Percentiles rank a stretch among this genome's conserved stretches.
These are phyloP conservation scores for Penicillium sp. DNA, from an alignment of 2,329 filamentous ascomycete genomes.

Conservation along the genomic window DNA sequence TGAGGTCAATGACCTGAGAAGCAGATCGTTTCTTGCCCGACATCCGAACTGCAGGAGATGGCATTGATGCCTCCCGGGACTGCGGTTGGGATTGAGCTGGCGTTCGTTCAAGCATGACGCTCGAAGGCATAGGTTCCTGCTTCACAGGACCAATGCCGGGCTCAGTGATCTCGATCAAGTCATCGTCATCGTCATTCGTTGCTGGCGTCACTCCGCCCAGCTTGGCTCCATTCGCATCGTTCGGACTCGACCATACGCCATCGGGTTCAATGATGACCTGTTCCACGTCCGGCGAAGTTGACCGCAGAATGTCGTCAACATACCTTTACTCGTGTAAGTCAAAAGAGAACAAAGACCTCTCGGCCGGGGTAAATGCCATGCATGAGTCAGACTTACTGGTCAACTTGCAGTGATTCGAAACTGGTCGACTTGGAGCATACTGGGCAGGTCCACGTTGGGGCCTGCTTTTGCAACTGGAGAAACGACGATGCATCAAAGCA, in stretches of 20 bases:
- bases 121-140: slow-evolving; percentile 27
- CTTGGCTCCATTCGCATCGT: slow-evolving; percentile 39
- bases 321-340: slow-evolving; percentile 52
- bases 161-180: slow-evolving; percentile 49
- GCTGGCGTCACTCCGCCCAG: slow-evolving; percentile 36
- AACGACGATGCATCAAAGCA: slow-evolving; percentile 95
- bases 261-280: slow-evolving; percentile 87
- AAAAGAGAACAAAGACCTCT: neutral
- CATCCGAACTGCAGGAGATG: slow-evolving; percentile 32
- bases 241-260: slow-evolving; percentile 64
- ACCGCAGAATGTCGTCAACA: slow-evolving; percentile 76
- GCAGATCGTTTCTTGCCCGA: slow-evolving; percentile 46
- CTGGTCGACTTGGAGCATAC: slow-evolving; percentile 80
- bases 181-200: slow-evolving; percentile 46
- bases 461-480: slow-evolving; percentile 89
- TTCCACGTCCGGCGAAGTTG: slow-evolving; percentile 65
- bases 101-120: slow-evolving; percentile 29
- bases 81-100: slow-evolving; percentile 33
- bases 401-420: slow-evolving; percentile 77
- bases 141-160: slow-evolving; percentile 35
- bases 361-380: neutral
- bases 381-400: slow-evolving; percentile 58
- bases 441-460: slow-evolving; percentile 93
- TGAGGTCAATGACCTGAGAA: slow-evolving; percentile 51
- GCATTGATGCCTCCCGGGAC: slow-evolving; percentile 37